Evolutionary conservation across 2,329 filamentous ascomycete genomes (phyloP).

Genomic region (Aspergillus texensis): DNA sequence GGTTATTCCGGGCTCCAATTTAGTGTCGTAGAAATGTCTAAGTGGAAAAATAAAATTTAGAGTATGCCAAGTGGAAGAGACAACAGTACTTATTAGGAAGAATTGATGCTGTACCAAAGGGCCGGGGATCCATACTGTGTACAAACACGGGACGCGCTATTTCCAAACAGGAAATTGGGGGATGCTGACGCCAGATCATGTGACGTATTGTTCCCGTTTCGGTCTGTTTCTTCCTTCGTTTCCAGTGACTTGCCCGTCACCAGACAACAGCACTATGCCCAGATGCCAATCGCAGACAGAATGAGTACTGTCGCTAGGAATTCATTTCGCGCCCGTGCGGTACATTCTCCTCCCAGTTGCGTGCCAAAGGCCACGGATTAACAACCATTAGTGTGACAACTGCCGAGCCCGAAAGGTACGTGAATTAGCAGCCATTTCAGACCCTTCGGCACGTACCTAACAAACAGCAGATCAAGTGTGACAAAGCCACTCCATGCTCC

Average conservation of each 20-base stretch:
- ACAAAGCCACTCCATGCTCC: slow-evolving; percentile 27
- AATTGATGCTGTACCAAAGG: not conserved
- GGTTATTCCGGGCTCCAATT: not conserved
- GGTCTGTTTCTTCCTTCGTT: not conserved
- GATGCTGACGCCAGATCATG: not conserved
- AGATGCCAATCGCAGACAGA: slow-evolving; percentile 13
- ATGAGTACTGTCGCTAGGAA: slow-evolving; percentile 11
- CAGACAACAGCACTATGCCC: not conserved
- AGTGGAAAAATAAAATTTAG: not conserved
- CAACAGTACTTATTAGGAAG: not conserved
- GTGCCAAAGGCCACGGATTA: not conserved
- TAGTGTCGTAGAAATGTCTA: not conserved
- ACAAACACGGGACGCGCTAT: not conserved
- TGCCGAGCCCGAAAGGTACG: slow-evolving; percentile 31
- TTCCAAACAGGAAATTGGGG: not conserved
- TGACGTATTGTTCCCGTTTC: not conserved
- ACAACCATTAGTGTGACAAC: slow-evolving; percentile 27
- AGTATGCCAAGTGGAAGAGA: not conserved
- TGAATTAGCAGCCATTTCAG: not conserved
- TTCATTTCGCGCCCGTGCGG: slow-evolving; percentile 29
- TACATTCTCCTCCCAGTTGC: slow-evolving; percentile 11
- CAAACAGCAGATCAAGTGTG: slow-evolving; percentile 24
- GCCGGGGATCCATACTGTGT: too few relatives aligned
- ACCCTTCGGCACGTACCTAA: not conserved
- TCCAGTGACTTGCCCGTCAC: not conserved